Conservation (phyloP, 495 filamentous ascomycete genomes). For the Talaromyces nanjingensis region DNA sequence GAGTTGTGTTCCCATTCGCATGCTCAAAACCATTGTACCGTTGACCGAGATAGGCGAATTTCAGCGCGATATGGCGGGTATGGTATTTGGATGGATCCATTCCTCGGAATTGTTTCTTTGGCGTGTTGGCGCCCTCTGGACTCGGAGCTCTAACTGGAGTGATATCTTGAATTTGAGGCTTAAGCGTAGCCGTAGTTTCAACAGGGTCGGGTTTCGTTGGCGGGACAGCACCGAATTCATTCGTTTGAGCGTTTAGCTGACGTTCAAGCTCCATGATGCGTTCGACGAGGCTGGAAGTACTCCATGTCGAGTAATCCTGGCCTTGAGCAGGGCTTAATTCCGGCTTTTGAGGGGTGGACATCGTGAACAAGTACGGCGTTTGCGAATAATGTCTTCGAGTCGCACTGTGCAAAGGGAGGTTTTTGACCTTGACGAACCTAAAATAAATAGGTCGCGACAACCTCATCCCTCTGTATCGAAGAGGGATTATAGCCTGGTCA, state of each 20-base stretch:
- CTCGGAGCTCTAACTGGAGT: slow-evolving; percentile 14
- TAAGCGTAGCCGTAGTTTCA: slow-evolving; percentile 9
- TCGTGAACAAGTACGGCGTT: not conserved
- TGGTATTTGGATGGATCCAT: slow-evolving; percentile 76
- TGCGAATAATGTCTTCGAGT: slow-evolving; percentile 1
- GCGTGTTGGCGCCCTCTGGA: slow-evolving; percentile 11
- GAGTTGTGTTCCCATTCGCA: slow-evolving; percentile 56
- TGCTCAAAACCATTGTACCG: slow-evolving; percentile 89
- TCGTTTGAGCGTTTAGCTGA: slow-evolving; percentile 44
- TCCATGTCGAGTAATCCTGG: slow-evolving; percentile 55
- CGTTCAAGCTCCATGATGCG: slow-evolving; percentile 60
- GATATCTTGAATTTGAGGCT: not conserved
- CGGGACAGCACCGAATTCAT: slow-evolving; percentile 26
- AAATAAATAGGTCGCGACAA: not conserved
- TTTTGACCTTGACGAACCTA: not conserved
- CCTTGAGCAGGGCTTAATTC: not conserved
- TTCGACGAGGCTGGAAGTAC: slow-evolving; percentile 55
- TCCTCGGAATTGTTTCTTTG: slow-evolving; percentile 34
- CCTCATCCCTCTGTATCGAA: slow-evolving; percentile 1
- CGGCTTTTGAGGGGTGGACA: not conserved
- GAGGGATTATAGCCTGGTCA: not conserved
- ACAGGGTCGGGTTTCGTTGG: not conserved
- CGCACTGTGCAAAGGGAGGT: not conserved
- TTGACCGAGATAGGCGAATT: slow-evolving; percentile 88
- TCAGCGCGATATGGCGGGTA: slow-evolving; percentile 81